phyloP scores from a whole-genome alignment of 2,329 filamentous ascomycete genomes.

The Diplodia intermedia region DNA sequence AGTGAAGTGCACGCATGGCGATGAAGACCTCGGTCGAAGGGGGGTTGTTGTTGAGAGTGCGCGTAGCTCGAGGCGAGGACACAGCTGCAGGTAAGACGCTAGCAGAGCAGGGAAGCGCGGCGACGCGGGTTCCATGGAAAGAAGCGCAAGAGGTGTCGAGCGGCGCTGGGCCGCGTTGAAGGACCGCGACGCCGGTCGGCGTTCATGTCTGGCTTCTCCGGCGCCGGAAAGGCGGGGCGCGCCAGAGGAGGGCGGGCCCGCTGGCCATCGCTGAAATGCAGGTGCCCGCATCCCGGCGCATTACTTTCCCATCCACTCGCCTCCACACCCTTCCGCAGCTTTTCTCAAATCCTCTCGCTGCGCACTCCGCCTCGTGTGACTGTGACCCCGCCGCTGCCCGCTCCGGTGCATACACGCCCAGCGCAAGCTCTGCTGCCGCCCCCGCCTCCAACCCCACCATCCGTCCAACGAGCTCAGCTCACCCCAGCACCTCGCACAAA shows the following conservation, averaged over 20 bases:
- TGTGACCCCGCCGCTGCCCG: not conserved
- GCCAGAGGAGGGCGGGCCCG: constrained; percentile 3
- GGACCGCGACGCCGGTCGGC: constrained; percentile 2
- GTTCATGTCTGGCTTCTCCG: constrained; percentile 14
- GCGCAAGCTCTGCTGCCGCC: constrained; percentile 4
- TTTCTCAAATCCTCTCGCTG: constrained; percentile 3
- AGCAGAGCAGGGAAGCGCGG: not conserved
- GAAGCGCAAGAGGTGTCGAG: not conserved
- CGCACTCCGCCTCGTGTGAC: constrained; percentile 5
- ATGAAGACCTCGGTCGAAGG: not conserved
- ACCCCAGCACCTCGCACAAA: constrained; percentile 22
- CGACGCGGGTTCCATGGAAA: constrained; percentile 1
- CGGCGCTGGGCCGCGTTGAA: not conserved
- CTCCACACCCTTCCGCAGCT: constrained; percentile 18
- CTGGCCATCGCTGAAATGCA: constrained; percentile 19
- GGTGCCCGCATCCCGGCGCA: constrained; percentile 30
- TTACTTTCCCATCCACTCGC: constrained; percentile 22
- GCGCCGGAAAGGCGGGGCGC: constrained; percentile 24
- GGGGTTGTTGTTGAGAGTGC: not conserved
- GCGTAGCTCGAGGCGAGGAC: not conserved
- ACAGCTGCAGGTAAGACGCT: not conserved
- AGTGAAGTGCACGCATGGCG: not conserved
- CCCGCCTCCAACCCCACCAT: constrained; percentile 20
- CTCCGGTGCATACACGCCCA: not conserved
- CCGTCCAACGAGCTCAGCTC: constrained; percentile 17